These are phyloP conservation scores for Panicum miliaceum DNA, from an alignment of 176 grass and related monocot genomes.

Conservation along the genomic window DNA sequence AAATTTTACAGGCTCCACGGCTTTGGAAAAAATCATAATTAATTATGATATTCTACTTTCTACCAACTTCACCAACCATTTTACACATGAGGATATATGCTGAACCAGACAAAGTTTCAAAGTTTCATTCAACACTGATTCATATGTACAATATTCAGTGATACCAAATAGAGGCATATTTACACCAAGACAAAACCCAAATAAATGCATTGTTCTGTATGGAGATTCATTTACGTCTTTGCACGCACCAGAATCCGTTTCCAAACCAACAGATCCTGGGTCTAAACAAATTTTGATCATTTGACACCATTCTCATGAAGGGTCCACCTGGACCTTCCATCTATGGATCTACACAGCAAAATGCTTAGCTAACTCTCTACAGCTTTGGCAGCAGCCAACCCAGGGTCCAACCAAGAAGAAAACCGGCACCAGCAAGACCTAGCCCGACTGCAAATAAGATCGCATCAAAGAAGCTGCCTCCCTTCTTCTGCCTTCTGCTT, in stretches of 20 bases:
- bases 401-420: constrained; percentile 87
- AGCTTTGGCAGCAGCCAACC: constrained; percentile 71
- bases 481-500: constrained; percentile 46
- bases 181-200: neutral
- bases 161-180: constrained; percentile 7
- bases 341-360: constrained; percentile 32
- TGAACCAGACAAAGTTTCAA: neutral
- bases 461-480: constrained; percentile 43
- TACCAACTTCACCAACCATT: neutral
- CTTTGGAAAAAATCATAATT: neutral
- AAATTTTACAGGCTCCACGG: neutral
- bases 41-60: neutral
- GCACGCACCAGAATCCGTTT: constrained; percentile 9
- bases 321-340: constrained; percentile 16
- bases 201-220: neutral
- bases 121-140: neutral
- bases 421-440: constrained; percentile 78
- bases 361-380: constrained; percentile 35
- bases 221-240: neutral
- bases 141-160: constrained; percentile 32
- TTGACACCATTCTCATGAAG: constrained; percentile 12
- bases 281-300: neutral
- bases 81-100: neutral
- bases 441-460: constrained; percentile 72
- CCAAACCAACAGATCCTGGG: constrained; percentile 24